These are phyloP conservation scores for Pilobolus umbonatus DNA, from an alignment of 192 early-diverging fungal species.

Conservation along the genomic window DNA sequence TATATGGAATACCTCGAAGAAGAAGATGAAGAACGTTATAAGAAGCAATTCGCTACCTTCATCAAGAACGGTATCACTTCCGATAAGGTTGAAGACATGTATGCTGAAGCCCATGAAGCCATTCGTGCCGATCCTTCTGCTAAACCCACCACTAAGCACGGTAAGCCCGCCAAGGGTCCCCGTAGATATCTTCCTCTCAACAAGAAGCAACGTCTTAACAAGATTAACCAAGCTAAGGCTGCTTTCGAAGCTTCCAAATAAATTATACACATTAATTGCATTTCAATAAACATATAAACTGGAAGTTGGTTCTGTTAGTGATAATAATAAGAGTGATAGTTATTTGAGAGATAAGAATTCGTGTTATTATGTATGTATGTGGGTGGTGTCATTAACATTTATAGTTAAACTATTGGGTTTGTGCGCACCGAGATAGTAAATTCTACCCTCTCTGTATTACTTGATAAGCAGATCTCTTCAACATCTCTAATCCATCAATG, in stretches of 20 bases:
- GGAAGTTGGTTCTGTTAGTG: no score
- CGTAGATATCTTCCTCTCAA: conserved; percentile 60
- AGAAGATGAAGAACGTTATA: conserved; percentile 98
- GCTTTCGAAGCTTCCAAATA: conserved; percentile 19
- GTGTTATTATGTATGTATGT: no score
- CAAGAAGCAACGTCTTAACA: conserved; percentile 88
- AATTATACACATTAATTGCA: no score
- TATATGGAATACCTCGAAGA: conserved; percentile 98
- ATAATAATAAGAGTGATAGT: no score
- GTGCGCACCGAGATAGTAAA: no score
- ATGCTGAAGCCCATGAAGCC: conserved; percentile 84
- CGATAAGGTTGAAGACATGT: conserved; percentile 94
- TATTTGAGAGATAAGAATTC: no score
- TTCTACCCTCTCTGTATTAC: no score
- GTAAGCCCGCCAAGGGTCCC: conserved; percentile 52
- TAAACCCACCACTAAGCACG: conserved; percentile 72
- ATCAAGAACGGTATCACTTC: conserved; percentile 81
- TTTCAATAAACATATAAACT: no score
- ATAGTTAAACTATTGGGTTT: no score
- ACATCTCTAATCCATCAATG: no score
- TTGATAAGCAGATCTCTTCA: no score
- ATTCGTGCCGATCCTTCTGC: conserved; percentile 85
- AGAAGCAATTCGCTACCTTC: conserved; percentile 92
- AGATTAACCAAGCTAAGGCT: conserved; percentile 80
- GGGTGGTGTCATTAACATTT: no score